These are phyloP conservation scores for Pulicaria dysenterica DNA, from an alignment of 129 eudicot genomes.

Conservation along the genomic window DNA sequence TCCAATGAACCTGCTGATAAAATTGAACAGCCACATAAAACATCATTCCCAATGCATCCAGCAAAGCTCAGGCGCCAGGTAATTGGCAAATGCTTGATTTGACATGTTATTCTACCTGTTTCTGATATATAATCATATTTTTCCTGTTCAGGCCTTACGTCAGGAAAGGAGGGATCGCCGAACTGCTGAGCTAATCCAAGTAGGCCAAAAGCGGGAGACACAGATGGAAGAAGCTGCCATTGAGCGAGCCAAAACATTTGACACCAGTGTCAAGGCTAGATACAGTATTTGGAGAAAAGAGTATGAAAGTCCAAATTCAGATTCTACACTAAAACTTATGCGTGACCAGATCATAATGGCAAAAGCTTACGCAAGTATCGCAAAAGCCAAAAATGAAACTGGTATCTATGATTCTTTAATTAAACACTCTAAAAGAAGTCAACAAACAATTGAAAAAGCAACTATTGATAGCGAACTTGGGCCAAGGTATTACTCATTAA, in stretches of 20 bases:
- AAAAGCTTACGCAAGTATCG: constrained; percentile 86
- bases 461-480: constrained; percentile 78
- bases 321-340: constrained; percentile 90
- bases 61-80: constrained; percentile 82
- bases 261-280: constrained; percentile 69
- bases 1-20: constrained; percentile 36
- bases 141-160: constrained; percentile 61
- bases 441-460: constrained; percentile 73
- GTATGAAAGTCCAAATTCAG: constrained; percentile 90
- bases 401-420: constrained; percentile 65
- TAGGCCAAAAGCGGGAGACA: constrained; percentile 53
- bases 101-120: not conserved
- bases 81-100: constrained; percentile 12
- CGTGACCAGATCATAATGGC: constrained; percentile 98
- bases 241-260: constrained; percentile 65
- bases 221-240: constrained; percentile 83
- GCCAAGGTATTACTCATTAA: constrained; percentile 58
- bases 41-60: constrained; percentile 54
- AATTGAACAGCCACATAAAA: constrained; percentile 37
- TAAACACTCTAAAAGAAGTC: constrained; percentile 68
- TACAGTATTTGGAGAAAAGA: constrained; percentile 96
- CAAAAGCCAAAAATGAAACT: constrained; percentile 75
- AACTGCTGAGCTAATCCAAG: constrained; percentile 64
- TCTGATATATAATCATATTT: constrained; percentile 7
- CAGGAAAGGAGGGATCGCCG: constrained; percentile 80